phyloP scores from a whole-genome alignment of 306 rosid genomes.

The Vigna trinervia region DNA sequence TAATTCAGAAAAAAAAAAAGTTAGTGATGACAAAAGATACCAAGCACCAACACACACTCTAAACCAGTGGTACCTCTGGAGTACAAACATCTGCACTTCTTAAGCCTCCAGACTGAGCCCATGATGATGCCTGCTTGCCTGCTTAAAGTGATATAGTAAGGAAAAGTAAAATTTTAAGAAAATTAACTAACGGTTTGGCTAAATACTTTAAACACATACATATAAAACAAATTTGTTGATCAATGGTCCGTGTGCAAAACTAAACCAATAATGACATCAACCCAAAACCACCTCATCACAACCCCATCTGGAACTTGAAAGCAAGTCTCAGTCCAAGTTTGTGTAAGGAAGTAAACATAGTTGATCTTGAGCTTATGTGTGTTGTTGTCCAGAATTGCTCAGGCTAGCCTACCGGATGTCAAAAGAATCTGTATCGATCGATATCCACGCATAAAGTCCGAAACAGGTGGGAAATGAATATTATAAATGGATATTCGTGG shows the following conservation, averaged over 20 bases:
- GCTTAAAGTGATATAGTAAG: constrained; percentile 46
- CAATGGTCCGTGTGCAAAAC: background rate
- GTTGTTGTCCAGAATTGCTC: background rate
- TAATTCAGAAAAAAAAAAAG: constrained; percentile 34
- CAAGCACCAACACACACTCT: constrained; percentile 11
- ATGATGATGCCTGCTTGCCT: constrained; percentile 68
- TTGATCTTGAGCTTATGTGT: background rate
- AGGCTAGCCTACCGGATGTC: background rate
- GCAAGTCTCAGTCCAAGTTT: background rate
- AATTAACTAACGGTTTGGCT: constrained; percentile 27
- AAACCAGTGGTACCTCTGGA: constrained; percentile 72
- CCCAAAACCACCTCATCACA: constrained; percentile 7
- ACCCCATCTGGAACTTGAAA: constrained; percentile 3
- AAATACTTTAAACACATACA: constrained; percentile 35
- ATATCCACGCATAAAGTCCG: too few relatives aligned
- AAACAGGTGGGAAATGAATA: too few relatives aligned
- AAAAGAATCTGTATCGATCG: too few relatives aligned
- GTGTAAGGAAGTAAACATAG: background rate
- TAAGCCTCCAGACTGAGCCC: constrained; percentile 67
- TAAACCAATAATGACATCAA: constrained; percentile 31
- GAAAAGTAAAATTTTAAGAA: constrained; percentile 41
- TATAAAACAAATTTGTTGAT: background rate
- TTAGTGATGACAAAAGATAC: constrained; percentile 15
- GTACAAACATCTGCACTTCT: constrained; percentile 80
- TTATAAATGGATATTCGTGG: too few relatives aligned